Evolutionary conservation across 192 early-diverging fungal genomes (phyloP).

Genomic region (Gryganskiella cystojenkinii): DNA sequence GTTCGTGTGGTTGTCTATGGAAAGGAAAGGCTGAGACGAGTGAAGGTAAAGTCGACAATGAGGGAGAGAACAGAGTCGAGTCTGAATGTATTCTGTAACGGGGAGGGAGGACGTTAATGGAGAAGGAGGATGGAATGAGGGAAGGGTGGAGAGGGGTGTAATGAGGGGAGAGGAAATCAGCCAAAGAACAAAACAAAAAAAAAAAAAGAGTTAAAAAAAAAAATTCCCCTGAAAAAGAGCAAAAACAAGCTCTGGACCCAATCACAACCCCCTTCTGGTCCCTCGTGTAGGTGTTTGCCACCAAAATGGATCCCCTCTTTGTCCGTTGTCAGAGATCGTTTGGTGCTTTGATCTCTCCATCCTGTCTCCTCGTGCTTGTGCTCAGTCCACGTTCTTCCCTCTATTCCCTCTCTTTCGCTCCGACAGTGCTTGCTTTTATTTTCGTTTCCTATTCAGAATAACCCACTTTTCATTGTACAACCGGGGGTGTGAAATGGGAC

Average conservation of each 20-base stretch:
- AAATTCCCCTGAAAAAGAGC: neutral
- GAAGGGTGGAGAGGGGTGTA: neutral
- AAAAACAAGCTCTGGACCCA: neutral
- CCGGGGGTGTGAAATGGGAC: too few relatives aligned
- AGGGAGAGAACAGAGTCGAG: slow-evolving; percentile 2
- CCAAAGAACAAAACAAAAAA: slow-evolving; percentile 8
- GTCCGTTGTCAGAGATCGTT: too few relatives aligned
- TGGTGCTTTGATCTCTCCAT: too few relatives aligned
- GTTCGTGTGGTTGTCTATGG: neutral
- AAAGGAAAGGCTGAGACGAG: neutral
- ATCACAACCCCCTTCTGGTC: neutral
- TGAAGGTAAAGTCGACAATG: neutral
- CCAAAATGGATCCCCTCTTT: too few relatives aligned
- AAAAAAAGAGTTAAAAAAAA: neutral
- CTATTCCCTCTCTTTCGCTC: too few relatives aligned
- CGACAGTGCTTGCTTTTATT: too few relatives aligned
- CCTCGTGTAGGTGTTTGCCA: neutral
- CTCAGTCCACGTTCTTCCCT: too few relatives aligned
- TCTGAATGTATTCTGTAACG: neutral
- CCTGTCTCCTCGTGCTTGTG: too few relatives aligned
- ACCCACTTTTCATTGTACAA: too few relatives aligned
- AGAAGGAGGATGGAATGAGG: neutral
- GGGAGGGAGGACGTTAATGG: neutral
- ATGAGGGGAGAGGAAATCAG: slow-evolving; percentile 3
- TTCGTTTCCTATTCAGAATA: too few relatives aligned